Evolutionary conservation across 2,329 filamentous ascomycete genomes (phyloP).

Genomic region (Alternaria brassicae): DNA sequence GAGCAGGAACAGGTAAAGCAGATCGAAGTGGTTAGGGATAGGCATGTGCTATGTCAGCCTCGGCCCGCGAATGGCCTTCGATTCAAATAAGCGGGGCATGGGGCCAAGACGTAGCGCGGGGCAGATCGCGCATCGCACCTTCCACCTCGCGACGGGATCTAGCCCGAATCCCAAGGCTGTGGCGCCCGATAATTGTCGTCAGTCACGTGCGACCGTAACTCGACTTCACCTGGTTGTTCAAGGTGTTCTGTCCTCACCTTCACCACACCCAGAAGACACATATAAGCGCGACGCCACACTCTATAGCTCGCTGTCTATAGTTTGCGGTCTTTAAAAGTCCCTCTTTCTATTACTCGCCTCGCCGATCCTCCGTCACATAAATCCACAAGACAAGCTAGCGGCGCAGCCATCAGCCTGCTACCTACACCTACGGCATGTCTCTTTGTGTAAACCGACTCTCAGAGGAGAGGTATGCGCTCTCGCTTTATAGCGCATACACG

Average conservation of each 20-base stretch:
- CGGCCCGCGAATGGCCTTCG: constrained; percentile 22
- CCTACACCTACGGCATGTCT: constrained; percentile 66
- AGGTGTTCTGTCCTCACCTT: constrained; percentile 22
- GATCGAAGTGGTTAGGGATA: neutral
- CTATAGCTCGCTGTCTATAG: neutral
- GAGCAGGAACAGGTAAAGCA: constrained; percentile 2
- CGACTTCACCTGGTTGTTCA: constrained; percentile 22
- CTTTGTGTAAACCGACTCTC: constrained; percentile 78
- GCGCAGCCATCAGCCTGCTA: constrained; percentile 13
- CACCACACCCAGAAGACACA: constrained; percentile 8
- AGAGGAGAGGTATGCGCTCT: constrained; percentile 45
- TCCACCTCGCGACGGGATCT: constrained; percentile 16
- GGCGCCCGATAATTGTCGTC: constrained; percentile 21
- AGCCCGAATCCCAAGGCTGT: constrained; percentile 15
- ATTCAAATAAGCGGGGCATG: constrained; percentile 28
- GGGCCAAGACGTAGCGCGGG: constrained; percentile 25
- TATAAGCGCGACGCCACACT: constrained; percentile 9
- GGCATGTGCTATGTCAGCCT: constrained; percentile 29
- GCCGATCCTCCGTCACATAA: neutral
- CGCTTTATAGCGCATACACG: neutral
- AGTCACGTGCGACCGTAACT: constrained; percentile 31
- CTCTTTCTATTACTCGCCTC: neutral
- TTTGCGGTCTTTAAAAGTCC: neutral
- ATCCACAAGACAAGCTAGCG: neutral
- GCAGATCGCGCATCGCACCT: constrained; percentile 20